These are phyloP conservation scores for Cystobasidiaceae sp. DNA, from an alignment of 1,284 basidiomycete genomes.

Conservation along the genomic window DNA sequence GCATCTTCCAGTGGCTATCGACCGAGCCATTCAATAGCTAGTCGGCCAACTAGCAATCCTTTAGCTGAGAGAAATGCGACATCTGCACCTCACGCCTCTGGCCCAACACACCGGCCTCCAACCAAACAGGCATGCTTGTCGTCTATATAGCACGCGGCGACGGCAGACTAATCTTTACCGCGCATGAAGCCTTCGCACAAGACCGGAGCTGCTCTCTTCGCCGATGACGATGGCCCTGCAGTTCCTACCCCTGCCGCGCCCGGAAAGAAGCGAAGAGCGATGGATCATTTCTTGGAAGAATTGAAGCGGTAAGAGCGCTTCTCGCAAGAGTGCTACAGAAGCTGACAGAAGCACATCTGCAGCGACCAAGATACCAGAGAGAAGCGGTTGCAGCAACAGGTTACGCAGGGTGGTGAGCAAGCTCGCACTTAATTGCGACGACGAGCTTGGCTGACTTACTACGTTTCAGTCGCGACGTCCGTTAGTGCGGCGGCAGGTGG, in stretches of 20 bases:
- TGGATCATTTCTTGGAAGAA: conserved; percentile 88
- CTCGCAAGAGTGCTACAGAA: background rate
- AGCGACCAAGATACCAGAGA: conserved; percentile 90
- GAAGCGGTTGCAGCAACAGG: conserved; percentile 65
- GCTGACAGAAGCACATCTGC: background rate
- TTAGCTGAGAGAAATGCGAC: background rate
- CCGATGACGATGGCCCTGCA: conserved; percentile 41
- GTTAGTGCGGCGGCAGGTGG: conserved; percentile 78
- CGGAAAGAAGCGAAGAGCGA: conserved; percentile 82
- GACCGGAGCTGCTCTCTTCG: conserved; percentile 37
- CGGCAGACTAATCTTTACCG: conserved; percentile 43
- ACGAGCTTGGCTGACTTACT: background rate
- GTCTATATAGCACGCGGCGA: conserved; percentile 39
- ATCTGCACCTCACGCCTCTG: background rate
- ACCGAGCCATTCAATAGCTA: background rate
- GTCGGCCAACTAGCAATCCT: background rate
- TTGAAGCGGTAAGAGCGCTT: conserved; percentile 66
- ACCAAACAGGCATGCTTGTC: conserved; percentile 7
- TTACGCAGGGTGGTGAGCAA: conserved; percentile 52
- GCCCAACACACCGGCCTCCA: background rate
- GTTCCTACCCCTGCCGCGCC: conserved; percentile 58
- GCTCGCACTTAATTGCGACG: background rate
- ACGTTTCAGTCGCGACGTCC: conserved; percentile 54
- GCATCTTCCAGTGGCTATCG: background rate
- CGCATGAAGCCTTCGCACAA: conserved; percentile 39